These are phyloP conservation scores for Lichtheimia ornata DNA, from an alignment of 371 early-diverging fungal genomes.

Conservation along the genomic window DNA sequence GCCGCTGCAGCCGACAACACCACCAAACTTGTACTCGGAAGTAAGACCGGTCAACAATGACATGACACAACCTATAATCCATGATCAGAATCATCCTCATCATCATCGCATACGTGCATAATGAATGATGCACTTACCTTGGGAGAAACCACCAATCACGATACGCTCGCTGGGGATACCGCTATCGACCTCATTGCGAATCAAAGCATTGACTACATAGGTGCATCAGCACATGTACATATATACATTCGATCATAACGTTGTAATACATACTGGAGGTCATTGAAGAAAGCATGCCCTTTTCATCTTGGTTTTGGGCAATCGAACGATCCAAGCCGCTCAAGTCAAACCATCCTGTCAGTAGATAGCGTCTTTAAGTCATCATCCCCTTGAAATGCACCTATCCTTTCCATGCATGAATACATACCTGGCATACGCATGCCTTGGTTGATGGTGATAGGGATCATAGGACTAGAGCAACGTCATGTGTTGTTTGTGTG, in stretches of 20 bases:
- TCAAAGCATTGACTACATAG: constrained; percentile 62
- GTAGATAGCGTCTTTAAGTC: constrained; percentile 1
- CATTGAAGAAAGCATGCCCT: constrained; percentile 72
- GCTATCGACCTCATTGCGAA: constrained; percentile 76
- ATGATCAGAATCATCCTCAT: neutral
- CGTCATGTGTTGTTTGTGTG: too few relatives aligned
- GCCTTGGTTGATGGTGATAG: constrained; percentile 86
- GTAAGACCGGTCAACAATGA: constrained; percentile 76
- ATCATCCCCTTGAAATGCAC: constrained; percentile 33
- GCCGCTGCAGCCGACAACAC: constrained; percentile 73
- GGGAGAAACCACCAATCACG: constrained; percentile 94
- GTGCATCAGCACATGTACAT: neutral
- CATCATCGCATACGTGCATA: too few relatives aligned
- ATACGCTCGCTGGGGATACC: constrained; percentile 87
- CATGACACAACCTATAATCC: constrained; percentile 63
- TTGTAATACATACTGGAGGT: constrained; percentile 42
- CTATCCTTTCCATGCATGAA: too few relatives aligned
- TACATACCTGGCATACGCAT: constrained; percentile 76
- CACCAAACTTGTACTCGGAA: constrained; percentile 67
- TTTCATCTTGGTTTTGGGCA: constrained; percentile 69
- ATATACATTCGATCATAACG: neutral
- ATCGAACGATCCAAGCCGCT: constrained; percentile 49
- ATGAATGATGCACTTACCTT: constrained; percentile 55
- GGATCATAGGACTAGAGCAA: constrained; percentile 41
- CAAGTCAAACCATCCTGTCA: constrained; percentile 80